Conservation (phyloP, 2,329 filamentous ascomycete species). For the Stagonosporopsis vannaccii region DNA sequence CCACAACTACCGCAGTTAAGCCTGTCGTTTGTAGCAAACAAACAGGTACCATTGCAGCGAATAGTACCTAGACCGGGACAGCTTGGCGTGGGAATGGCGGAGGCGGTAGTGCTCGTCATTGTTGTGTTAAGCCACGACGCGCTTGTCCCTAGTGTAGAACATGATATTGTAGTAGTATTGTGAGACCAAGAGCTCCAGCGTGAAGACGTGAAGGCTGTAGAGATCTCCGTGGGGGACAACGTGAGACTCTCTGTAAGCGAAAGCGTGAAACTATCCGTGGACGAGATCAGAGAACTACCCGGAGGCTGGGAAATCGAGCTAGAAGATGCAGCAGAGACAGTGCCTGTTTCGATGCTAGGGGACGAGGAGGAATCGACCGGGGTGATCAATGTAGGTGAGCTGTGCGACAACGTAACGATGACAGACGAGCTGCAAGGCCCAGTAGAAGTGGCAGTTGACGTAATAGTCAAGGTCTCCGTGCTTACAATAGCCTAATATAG, state of each 20-base stretch:
- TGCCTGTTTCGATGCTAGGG: slow-evolving; percentile 4
- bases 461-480: slow-evolving; percentile 12
- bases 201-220: neutral
- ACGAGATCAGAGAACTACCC: neutral
- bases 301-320: neutral
- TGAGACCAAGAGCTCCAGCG: neutral
- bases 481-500: slow-evolving; percentile 19
- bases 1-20: slow-evolving; percentile 40
- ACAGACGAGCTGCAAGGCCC: slow-evolving; percentile 18
- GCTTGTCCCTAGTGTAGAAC: neutral
- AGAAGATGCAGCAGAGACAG: neutral
- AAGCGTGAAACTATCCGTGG: neutral
- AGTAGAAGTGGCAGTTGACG: neutral
- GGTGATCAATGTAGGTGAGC: slow-evolving; percentile 13
- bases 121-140: neutral
- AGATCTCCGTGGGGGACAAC: neutral
- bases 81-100: slow-evolving; percentile 8
- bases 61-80: slow-evolving; percentile 12
- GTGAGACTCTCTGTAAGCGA: neutral
- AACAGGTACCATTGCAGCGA: slow-evolving; percentile 31
- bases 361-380: neutral
- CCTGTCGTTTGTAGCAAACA: slow-evolving; percentile 28
- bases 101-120: neutral
- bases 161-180: neutral
- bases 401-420: slow-evolving; percentile 18